These are phyloP conservation scores for Aspergillus novoparasiticus DNA, from an alignment of 2,329 filamentous ascomycete genomes.

Conservation along the genomic window DNA sequence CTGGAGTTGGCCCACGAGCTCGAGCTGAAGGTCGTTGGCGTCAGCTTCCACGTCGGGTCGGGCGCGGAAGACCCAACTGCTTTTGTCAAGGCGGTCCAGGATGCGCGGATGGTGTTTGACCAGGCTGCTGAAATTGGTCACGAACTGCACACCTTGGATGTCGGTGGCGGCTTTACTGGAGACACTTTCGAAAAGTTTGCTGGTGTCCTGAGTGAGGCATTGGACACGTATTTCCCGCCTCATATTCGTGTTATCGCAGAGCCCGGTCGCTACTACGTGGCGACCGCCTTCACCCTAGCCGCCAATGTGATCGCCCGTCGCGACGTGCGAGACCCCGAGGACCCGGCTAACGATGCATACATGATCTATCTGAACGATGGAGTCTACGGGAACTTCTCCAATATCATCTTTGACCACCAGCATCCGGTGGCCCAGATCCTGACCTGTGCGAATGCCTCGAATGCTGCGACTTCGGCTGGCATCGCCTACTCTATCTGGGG, in stretches of 20 bases:
- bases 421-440: slow-evolving; percentile 83
- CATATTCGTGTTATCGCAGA: slow-evolving; percentile 88
- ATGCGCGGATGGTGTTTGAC: slow-evolving; percentile 87
- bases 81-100: slow-evolving; percentile 86
- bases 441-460: slow-evolving; percentile 57
- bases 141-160: slow-evolving; percentile 82
- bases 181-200: slow-evolving; percentile 94
- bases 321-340: slow-evolving; percentile 72
- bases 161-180: slow-evolving; percentile 88
- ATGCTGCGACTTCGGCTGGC: slow-evolving; percentile 45
- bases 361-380: slow-evolving; percentile 99
- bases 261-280: slow-evolving; percentile 94
- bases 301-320: slow-evolving; percentile 96
- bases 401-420: slow-evolving; percentile 99
- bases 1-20: slow-evolving; percentile 79
- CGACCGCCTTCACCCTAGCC: slow-evolving; percentile 88
- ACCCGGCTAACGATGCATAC: slow-evolving; percentile 61
- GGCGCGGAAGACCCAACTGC: slow-evolving; percentile 91
- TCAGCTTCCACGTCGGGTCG: slow-evolving; percentile 97
- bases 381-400: slow-evolving; percentile 97
- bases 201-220: slow-evolving; percentile 71
- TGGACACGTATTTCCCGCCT: slow-evolving; percentile 86
- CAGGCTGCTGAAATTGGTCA: slow-evolving; percentile 77
- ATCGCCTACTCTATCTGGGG: slow-evolving; percentile 97
- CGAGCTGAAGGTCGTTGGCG: slow-evolving; percentile 86